Evolutionary conservation across 768 basidiomycete species (phyloP).

Genomic region (Tubosaeta sp.): DNA sequence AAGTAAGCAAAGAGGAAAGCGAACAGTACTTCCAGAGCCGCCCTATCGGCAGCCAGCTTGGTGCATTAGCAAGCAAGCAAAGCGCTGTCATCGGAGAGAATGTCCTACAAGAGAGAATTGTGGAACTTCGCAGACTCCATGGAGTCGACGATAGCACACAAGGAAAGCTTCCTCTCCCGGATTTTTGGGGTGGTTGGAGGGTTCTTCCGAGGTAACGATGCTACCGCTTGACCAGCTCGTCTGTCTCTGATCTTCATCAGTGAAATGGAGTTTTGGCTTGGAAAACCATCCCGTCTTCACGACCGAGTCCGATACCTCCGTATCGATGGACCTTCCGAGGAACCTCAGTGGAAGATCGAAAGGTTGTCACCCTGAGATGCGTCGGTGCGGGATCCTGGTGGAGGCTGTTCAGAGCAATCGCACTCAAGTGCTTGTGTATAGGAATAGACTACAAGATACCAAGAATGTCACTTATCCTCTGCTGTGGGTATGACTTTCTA

Average conservation of each 20-base stretch:
- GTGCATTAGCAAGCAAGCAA: constrained; percentile 94
- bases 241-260: constrained; percentile 37
- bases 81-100: constrained; percentile 74
- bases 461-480: neutral
- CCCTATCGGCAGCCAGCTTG: constrained; percentile 79
- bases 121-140: constrained; percentile 57
- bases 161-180: constrained; percentile 65
- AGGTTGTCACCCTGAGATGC: constrained; percentile 63
- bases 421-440: neutral
- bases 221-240: neutral
- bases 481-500: neutral
- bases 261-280: constrained; percentile 97
- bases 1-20: constrained; percentile 65
- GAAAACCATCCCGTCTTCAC: constrained; percentile 90
- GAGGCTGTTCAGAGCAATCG: neutral
- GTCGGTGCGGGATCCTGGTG: neutral
- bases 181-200: constrained; percentile 97
- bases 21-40: constrained; percentile 79
- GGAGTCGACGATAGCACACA: constrained; percentile 38
- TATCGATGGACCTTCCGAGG: constrained; percentile 41
- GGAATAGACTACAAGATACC: constrained; percentile 12
- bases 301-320: constrained; percentile 81
- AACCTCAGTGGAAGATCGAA: constrained; percentile 71
- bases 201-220: constrained; percentile 74
- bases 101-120: constrained; percentile 58